A percentile compares a stretch with the other conserved stretches of the same genome.
phyloP scores from a whole-genome alignment of 257 asterid genomes.

The Schizonepeta tenuifolia region DNA sequence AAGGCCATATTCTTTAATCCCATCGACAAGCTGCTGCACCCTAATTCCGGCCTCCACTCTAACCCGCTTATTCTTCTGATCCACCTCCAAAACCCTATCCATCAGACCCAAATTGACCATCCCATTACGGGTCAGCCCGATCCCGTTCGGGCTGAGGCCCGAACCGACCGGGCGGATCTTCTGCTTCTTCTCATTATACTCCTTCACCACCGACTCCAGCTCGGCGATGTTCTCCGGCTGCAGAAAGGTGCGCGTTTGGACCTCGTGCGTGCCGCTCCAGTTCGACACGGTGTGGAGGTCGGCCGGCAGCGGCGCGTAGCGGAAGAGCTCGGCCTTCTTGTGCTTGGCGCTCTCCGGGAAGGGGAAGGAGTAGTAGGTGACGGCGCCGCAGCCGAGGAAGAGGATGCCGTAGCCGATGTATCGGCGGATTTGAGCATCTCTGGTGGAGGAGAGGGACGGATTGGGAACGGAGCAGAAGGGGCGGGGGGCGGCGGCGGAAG shows the following conservation, averaged over 20 bases:
- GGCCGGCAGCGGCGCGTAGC: constrained; percentile 88
- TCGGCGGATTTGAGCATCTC: constrained; percentile 82
- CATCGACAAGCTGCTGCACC: constrained; percentile 97
- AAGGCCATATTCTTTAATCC: constrained; percentile 74
- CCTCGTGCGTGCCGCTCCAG: constrained; percentile 98
- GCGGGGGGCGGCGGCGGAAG: constrained; percentile 39
- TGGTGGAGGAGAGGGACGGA: constrained; percentile 52
- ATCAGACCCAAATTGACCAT: constrained; percentile 94
- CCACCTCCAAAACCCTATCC: constrained; percentile 95
- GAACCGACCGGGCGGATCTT: constrained; percentile 93
- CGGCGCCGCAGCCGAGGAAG: constrained; percentile 77
- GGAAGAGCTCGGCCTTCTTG: constrained; percentile 86
- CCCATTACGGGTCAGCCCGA: constrained; percentile 79
- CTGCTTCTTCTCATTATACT: constrained; percentile 63
- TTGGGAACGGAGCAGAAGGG: constrained; percentile 44
- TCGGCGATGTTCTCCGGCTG: constrained; percentile 73
- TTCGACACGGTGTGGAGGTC: constrained; percentile 91
- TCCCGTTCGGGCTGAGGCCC: constrained; percentile 92
- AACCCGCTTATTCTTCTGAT: constrained; percentile 76
- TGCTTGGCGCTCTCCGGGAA: constrained; percentile 75
- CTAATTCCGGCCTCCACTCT: constrained; percentile 92
- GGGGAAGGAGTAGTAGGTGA: constrained; percentile 92
- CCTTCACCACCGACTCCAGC: constrained; percentile 64
- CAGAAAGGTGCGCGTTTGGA: constrained; percentile 78
- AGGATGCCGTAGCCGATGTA: constrained; percentile 85